Evolutionary conservation across 2,329 filamentous ascomycete species (phyloP), one percentile per base, ranked within the genome.

Genomic region (Fusarium sp.): DNA sequence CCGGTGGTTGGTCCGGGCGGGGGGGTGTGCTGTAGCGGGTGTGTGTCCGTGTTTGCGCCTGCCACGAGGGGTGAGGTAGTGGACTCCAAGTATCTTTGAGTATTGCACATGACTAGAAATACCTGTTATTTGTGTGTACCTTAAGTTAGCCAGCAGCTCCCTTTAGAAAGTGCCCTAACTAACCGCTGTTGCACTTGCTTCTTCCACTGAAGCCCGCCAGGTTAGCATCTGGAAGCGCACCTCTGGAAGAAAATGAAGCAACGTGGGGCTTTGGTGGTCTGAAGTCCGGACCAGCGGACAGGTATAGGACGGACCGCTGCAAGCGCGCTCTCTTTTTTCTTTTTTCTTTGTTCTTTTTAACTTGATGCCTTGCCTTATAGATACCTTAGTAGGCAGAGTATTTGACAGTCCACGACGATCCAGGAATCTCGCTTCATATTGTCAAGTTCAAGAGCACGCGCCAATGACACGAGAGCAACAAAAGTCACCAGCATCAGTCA

Each of bases 1-100:
- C 75, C 74, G 75, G 75, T 77, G 75, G 75, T 74, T 77, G 75
- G 75, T 74, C 74, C 75, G 72, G 75, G 75, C 56, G 64, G 69
- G 62, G 62, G 67, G 54, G 61, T 69, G 44, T 53, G 42, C 46
- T 33, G 33, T 67, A 35, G 69, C 50, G 60, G 69, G 65, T 28
- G 64, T 67, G 63, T 40, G 23, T 18, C 32, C 9, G 37, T 28
- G 58, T 33, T 28, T 42, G 23, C 25, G 57, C 59, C 46, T 64
- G 44, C 46, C 50, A 66, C 59, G 57, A 38, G 33, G 18, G 44
- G 32, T 32, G 47, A 59, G 62, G 67, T 69, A 72, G 60, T 28
- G 32, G 33, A 15, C 23, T 58, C 3, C 15, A 68, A 63, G 65
- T 69, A 69, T 58, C 35, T 42, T 9, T 23, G 16, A 21, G 64